phyloP scores from a whole-genome alignment of 306 rosid genomes.

The Alnus glutinosa region DNA sequence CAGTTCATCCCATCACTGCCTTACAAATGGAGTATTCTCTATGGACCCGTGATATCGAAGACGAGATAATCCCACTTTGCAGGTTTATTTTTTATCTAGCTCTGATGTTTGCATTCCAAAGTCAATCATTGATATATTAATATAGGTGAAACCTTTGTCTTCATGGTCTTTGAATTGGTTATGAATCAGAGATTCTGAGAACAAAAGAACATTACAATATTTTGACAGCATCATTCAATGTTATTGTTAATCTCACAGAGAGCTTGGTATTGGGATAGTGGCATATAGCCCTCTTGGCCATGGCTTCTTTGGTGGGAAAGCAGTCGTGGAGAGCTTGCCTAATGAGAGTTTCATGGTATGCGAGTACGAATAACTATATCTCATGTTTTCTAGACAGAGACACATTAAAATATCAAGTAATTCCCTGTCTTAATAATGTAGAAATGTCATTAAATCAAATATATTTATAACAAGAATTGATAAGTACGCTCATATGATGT shows the following conservation, averaged over 20 bases:
- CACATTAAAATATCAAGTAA: background rate
- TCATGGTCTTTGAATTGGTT: conserved; percentile 9
- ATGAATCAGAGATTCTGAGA: conserved; percentile 5
- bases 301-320: conserved; percentile 74
- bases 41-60: conserved; percentile 64
- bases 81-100: conserved; percentile 32
- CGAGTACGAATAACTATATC: conserved; percentile 7
- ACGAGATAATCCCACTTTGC: conserved; percentile 67
- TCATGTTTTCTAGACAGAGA: background rate
- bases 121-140: background rate
- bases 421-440: background rate
- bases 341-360: conserved; percentile 56
- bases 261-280: conserved; percentile 75
- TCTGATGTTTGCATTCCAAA: conserved; percentile 5
- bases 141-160: background rate
- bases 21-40: conserved; percentile 75
- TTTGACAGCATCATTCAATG: conserved; percentile 4
- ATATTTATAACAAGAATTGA: background rate
- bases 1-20: conserved; percentile 78
- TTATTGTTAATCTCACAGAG: conserved; percentile 32
- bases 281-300: conserved; percentile 73
- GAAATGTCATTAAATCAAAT: background rate
- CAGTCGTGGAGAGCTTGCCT: conserved; percentile 51
- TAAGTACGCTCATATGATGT: conserved; percentile 18
- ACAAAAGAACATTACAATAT: background rate